Percentiles rank a stretch among this genome's conserved stretches.
phyloP scores from a whole-genome alignment of 495 filamentous ascomycete genomes.

The Neurospora tetraspora region DNA sequence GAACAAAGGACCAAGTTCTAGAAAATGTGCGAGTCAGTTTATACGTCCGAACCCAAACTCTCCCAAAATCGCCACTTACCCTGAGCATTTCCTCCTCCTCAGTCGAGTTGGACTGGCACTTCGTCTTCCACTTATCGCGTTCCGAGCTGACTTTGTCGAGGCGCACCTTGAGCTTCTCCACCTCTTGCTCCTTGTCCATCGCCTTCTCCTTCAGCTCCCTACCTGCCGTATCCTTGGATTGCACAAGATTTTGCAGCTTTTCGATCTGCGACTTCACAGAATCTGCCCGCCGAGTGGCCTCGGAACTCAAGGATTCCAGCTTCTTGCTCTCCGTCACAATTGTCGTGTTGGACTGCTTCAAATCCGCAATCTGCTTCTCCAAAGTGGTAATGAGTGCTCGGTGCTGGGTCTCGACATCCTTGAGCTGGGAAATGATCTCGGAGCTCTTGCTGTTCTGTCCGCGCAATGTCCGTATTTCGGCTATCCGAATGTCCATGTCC shows the following conservation, averaged over 20 bases:
- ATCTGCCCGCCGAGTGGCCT: slow-evolving; percentile 58
- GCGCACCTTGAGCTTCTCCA: slow-evolving; percentile 60
- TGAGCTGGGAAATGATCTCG: slow-evolving; percentile 85
- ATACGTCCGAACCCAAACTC: neutral
- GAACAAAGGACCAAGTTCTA: slow-evolving; percentile 83
- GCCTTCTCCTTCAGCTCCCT: slow-evolving; percentile 54
- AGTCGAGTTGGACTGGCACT: slow-evolving; percentile 66
- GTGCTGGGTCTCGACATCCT: slow-evolving; percentile 69
- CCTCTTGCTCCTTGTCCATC: slow-evolving; percentile 50
- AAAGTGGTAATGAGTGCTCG: slow-evolving; percentile 58
- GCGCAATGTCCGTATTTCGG: slow-evolving; percentile 66
- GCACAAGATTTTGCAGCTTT: slow-evolving; percentile 62
- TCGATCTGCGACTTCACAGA: slow-evolving; percentile 63
- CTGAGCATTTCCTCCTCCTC: slow-evolving; percentile 74
- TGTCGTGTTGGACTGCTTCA: slow-evolving; percentile 60
- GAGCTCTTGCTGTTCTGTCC: slow-evolving; percentile 80
- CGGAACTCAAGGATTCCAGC: slow-evolving; percentile 58
- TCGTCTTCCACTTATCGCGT: slow-evolving; percentile 70
- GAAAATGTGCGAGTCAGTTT: neutral
- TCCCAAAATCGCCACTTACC: slow-evolving; percentile 41
- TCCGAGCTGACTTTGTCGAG: slow-evolving; percentile 68
- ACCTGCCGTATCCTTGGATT: slow-evolving; percentile 60
- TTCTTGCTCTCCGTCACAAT: slow-evolving; percentile 58
- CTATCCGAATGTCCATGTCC: slow-evolving; percentile 70
- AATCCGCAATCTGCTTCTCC: slow-evolving; percentile 80